Evolutionary conservation across 495 filamentous ascomycete species (phyloP).

Genomic region (Articulospora tetracladia): DNA sequence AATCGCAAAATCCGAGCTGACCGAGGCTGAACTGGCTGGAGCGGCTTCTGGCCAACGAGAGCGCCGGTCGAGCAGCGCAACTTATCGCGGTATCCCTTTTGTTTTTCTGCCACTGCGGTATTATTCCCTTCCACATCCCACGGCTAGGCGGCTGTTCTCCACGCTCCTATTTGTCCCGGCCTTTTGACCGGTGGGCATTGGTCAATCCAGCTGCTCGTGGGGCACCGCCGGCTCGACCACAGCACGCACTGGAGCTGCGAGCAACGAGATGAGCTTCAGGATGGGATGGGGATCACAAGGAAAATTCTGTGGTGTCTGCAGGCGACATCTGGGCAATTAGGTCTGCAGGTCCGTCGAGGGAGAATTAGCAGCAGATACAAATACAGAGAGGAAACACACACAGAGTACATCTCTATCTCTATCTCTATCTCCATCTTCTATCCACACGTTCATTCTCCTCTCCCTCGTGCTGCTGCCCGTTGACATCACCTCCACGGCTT

Average conservation of each 20-base stretch:
- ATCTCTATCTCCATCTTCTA: no score
- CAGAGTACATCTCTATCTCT: no score
- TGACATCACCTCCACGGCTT: conserved; percentile 1
- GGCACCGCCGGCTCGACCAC: no score
- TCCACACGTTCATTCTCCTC: neutral
- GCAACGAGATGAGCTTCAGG: neutral
- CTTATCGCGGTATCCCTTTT: neutral
- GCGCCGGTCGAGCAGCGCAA: neutral
- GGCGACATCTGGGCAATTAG: neutral
- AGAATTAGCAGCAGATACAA: neutral
- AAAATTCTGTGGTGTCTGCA: conserved; percentile 4
- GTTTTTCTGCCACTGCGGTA: neutral
- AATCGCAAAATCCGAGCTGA: neutral
- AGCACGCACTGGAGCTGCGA: neutral
- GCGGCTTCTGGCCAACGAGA: no score
- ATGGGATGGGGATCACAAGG: neutral
- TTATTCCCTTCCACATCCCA: neutral
- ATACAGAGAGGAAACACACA: no score
- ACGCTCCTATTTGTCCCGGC: neutral
- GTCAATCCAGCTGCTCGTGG: neutral
- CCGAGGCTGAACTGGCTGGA: conserved; percentile 6
- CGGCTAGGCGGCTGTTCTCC: neutral
- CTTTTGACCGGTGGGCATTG: neutral
- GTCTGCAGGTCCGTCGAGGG: conserved; percentile 19
- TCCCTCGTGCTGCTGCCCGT: neutral